Evolutionary conservation across 2,329 filamentous ascomycete genomes (phyloP).

Genomic region (Westerdykella sp.): DNA sequence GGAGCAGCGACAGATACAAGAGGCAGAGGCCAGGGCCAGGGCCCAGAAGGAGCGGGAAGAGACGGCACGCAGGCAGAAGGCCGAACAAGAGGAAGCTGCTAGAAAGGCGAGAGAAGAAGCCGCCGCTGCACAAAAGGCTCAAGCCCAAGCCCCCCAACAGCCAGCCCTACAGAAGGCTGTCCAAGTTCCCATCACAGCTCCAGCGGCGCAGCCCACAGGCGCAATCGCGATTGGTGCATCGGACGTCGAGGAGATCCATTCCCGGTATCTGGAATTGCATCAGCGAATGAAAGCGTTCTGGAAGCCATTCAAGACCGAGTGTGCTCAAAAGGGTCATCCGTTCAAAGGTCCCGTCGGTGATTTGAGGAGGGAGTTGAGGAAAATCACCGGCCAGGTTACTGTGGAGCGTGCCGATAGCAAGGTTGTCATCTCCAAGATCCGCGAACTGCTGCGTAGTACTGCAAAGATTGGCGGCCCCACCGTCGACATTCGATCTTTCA

Average conservation of each 20-base stretch:
- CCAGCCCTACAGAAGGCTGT: conserved; percentile 5
- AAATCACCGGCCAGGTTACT: conserved; percentile 32
- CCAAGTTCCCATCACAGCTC: conserved; percentile 3
- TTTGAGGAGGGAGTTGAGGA: conserved; percentile 26
- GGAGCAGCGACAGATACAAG: conserved; percentile 23
- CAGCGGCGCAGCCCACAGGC: conserved; percentile 5
- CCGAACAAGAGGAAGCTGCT: conserved; percentile 26
- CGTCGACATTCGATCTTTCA: conserved; percentile 34
- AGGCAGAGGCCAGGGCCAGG: conserved; percentile 26
- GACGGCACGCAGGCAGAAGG: conserved; percentile 20
- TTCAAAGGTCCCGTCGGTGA: conserved; percentile 28
- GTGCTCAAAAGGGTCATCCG: conserved; percentile 18
- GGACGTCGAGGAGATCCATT: conserved; percentile 27
- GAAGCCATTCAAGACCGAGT: conserved; percentile 21
- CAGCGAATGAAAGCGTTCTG: conserved; percentile 34
- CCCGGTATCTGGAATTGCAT: conserved; percentile 32
- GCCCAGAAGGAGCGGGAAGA: conserved; percentile 28
- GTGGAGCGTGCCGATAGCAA: conserved; percentile 21
- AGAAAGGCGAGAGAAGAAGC: conserved; percentile 24
- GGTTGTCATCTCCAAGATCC: conserved; percentile 22
- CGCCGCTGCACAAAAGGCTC: conserved; percentile 21
- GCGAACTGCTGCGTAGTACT: conserved; percentile 24
- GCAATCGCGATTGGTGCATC: conserved; percentile 1
- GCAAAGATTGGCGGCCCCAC: conserved; percentile 21
- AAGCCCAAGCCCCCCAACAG: conserved; percentile 12